Evolutionary conservation across 1,284 basidiomycete species (phyloP), one percentile per base, ranked within the genome.

Genomic region (Leccinum holopus): DNA sequence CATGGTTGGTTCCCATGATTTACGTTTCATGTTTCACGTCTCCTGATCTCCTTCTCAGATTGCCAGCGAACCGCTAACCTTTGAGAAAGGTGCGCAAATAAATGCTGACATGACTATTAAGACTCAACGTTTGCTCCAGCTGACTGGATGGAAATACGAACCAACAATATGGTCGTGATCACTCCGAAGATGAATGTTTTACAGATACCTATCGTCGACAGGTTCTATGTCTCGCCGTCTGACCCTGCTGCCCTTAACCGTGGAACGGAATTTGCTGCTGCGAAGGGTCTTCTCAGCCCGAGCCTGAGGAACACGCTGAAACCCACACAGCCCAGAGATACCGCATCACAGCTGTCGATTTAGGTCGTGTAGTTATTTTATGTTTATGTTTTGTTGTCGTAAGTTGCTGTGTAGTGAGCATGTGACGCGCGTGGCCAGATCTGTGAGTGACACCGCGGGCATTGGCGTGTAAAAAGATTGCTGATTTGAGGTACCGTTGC

Each of bases 111-210:
- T 53, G 37, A 9, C 8, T 44, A 35, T 49, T 39, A 39, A 14
- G 33, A 33, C 58, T 64, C 49, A 41, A 63, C 16, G 9, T 28
- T 44, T 16, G 14, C 47, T 51, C 44, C 66, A 91, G 92, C 93
- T 55, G 92, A 95, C 73, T 95, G 92, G 93, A 96, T 97, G 92
- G 95, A 97, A 76, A 95, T 98, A 70, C 90, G 89, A 74, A 96
- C 95, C 10, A 97, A 98, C 75, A 91, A 92, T 67, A 91, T 97
- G 87, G 87, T 94, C 28, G 84, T 97, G 66, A 91, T 95, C 65
- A 95, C 94, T 0, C 88, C 91, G 41, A 94, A 92, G 81, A 93
- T 95, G 93, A 98, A 98, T 73, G 79, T 98, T 32, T 81, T 98
- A 25, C 94, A 97, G 75, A 91, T 96, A 68, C 96, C 97, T 1